Evolutionary conservation across 1,284 basidiomycete genomes (phyloP), one percentile per base, ranked within the genome.

Genomic region (Veloboletus limbatus): DNA sequence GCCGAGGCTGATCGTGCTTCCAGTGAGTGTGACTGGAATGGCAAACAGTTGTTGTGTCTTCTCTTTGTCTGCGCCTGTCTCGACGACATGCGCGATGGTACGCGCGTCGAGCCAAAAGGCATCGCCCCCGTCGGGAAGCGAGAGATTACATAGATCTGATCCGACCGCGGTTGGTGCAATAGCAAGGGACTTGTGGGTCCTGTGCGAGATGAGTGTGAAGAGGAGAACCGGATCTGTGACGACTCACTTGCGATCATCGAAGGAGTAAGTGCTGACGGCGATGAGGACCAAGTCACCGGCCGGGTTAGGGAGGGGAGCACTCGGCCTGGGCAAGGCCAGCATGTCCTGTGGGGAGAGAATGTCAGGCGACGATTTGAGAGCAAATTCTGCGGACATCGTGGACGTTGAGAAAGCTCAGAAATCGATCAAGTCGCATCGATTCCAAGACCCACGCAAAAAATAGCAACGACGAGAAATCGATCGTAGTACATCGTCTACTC

Each of bases 311-410:
- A 84, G 66, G 0, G 85, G 85, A 2, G 67, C 59, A 1, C 81
- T 79, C 0, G 92, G 86, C 36, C 92, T 73, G 2, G 81, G 82
- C 11, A 95, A 74, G 49, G 79, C 63, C 25, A 92, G 71, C 65
- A 93, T 74, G 58, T 92, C 81, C 57, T 78, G 75, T 0, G 90
- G 87, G 3, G 83, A 77, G 66, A 92, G 82, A 34, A 81, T 65
- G 56, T 79, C 73, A 3, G 70, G 51, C 2, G 74, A 78, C 37
- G 79, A 69, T 57, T 77, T 81, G 63, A 87, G 74, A 10, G 66
- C 61, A 57, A 85, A 87, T 27, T 73, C 69, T 27, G 57, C 37
- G 18, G 63, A 43, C 67, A 69, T 71, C 34, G 54, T 51, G 20
- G 62, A 11, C 32, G 32, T 21, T 76, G 47, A 83, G 65, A 49